These are phyloP conservation scores for Aspergillus sp. DNA, from an alignment of 2,329 filamentous ascomycete genomes.

Conservation along the genomic window DNA sequence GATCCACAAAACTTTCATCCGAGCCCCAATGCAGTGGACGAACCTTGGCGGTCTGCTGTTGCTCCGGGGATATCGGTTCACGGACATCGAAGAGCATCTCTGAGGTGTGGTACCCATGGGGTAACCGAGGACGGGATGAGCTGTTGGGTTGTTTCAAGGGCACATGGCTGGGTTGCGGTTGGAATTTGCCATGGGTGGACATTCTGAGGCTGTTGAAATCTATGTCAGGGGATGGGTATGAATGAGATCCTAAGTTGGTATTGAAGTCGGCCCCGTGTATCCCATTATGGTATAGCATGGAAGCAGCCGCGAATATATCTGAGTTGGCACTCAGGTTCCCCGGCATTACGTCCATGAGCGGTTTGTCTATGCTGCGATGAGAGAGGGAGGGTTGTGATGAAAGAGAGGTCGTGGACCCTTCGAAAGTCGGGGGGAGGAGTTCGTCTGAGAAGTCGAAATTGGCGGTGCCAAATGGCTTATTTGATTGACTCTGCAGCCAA, in stretches of 20 bases:
- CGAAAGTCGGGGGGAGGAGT: slow-evolving; percentile 64
- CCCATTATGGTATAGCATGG: slow-evolving; percentile 49
- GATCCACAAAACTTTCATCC: slow-evolving; percentile 63
- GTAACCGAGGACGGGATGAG: slow-evolving; percentile 24
- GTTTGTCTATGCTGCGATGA: slow-evolving; percentile 30
- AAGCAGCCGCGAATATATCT: slow-evolving; percentile 61
- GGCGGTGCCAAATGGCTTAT: slow-evolving; percentile 29
- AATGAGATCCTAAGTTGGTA: slow-evolving; percentile 33
- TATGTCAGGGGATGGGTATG: slow-evolving; percentile 26
- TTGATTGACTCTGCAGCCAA: slow-evolving; percentile 35
- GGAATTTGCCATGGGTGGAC: slow-evolving; percentile 22
- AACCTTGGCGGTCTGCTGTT: slow-evolving; percentile 43
- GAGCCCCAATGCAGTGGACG: slow-evolving; percentile 65
- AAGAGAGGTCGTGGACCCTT: slow-evolving; percentile 66
- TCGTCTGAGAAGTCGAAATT: slow-evolving; percentile 48
- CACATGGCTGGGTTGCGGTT: slow-evolving; percentile 16
- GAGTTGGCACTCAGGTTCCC: slow-evolving; percentile 31
- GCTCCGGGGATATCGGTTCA: slow-evolving; percentile 36
- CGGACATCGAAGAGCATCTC: slow-evolving; percentile 43
- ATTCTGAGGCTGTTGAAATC: slow-evolving; percentile 22
- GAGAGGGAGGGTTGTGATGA: slow-evolving; percentile 56
- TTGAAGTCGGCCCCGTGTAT: slow-evolving; percentile 32
- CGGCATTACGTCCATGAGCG: slow-evolving; percentile 24
- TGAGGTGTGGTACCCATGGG: slow-evolving; percentile 38
- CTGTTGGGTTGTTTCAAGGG: slow-evolving; percentile 16